Evolutionary conservation across 192 early-diverging fungal genomes (phyloP), one percentile per base, ranked within the genome.

Genomic region (Backusella psychrophila): DNA sequence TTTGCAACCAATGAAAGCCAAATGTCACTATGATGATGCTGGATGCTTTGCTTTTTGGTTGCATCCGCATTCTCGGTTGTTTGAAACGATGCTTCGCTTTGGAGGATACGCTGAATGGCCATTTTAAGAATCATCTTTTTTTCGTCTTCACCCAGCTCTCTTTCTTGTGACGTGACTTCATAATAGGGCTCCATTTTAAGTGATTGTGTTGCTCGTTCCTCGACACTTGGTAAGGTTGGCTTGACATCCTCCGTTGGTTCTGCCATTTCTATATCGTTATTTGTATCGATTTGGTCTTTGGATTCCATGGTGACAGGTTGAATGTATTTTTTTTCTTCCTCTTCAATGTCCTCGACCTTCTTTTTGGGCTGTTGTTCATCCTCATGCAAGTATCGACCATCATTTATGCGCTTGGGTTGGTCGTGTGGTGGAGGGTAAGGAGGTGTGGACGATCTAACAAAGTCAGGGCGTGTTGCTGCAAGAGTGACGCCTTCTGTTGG

Each of bases 111-210:
- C 46, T 79, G 70, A 35, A 84, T 52, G 6, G 71, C 39, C 38
- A 72, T 74, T 26, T 79, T 78, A 15, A 84, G 63, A 26, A 84
- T 59, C 34, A 56, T 35, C 7, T 66, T 38, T 42, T 76, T 75
- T 66, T 81, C 67, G 8, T 75, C 35, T 15, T 26, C 44, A 29
- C 39, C 41, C 21, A 82, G 73, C 23, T 74, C 67, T 34, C 67
- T 39, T 1, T 33, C 6, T 0, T 76, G 76, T n/a, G 72, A 29
- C 9, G 82, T 71, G 31, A 82, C 75, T 3, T 77, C 69, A 74
- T 78, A 85, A 11, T 26, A 63, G 12, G 84, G 84, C 56, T 85
- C 77, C 75, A 83, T 84, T 26, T 76, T 85, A 7, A 85, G 79
- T 9, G 84, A 67, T 56, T 79, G 82, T 8, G 38, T 67, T 0